Conservation (phyloP, 1,139 yeast genomes). For the Candida tunisiensis region DNA sequence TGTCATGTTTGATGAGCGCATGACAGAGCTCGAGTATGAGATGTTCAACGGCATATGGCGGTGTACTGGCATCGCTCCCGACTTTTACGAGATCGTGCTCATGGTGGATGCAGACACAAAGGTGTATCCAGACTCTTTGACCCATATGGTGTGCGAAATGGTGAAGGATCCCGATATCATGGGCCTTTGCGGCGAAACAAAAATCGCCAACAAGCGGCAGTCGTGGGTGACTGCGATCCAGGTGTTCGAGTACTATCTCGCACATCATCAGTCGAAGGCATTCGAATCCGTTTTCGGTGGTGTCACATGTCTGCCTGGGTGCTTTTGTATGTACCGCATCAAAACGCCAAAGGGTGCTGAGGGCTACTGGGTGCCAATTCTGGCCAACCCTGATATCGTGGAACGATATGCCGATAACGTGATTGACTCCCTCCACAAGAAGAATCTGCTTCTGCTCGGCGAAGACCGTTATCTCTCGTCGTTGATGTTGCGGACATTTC, state of each 20-base stretch:
- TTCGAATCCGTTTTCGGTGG: slow-evolving; percentile 94
- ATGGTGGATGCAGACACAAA: slow-evolving; percentile 98
- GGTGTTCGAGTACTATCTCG: slow-evolving; percentile 88
- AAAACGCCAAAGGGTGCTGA: slow-evolving; percentile 83
- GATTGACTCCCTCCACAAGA: slow-evolving; percentile 73
- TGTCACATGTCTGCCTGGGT: slow-evolving; percentile 95
- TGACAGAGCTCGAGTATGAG: slow-evolving; percentile 87
- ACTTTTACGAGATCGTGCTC: slow-evolving; percentile 64
- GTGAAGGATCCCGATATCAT: slow-evolving; percentile 77
- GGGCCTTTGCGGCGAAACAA: slow-evolving; percentile 98
- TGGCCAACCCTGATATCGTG: slow-evolving; percentile 92
- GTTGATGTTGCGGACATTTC: slow-evolving; percentile 83
- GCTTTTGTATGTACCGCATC: slow-evolving; percentile 91
- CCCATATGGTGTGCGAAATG: slow-evolving; percentile 90
- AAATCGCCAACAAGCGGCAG: slow-evolving; percentile 70
- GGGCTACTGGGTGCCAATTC: slow-evolving; percentile 93
- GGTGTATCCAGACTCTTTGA: slow-evolving; percentile 77
- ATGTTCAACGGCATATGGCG: slow-evolving; percentile 67
- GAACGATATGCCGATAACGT: slow-evolving; percentile 88
- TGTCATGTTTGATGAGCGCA: slow-evolving; percentile 88
- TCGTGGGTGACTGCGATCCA: slow-evolving; percentile 94
- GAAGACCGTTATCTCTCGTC: slow-evolving; percentile 87
- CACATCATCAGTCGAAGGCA: slow-evolving; percentile 94
- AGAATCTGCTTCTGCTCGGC: slow-evolving; percentile 77
- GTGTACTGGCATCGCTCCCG: slow-evolving; percentile 79